Conservation (phyloP, 345 rosid species). For the Eucalyptus viminalis region DNA sequence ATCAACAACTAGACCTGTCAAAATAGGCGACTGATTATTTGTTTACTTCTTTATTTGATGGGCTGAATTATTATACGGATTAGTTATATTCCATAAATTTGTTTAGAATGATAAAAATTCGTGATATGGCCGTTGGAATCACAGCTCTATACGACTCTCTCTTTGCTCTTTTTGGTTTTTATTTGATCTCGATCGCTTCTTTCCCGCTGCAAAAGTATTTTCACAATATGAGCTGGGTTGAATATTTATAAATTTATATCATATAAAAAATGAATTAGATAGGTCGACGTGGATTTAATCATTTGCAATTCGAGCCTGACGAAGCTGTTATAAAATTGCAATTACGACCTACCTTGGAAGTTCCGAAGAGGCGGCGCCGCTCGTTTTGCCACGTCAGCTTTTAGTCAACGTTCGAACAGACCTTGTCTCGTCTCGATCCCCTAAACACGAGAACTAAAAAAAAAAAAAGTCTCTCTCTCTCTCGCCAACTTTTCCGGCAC, state of each 20-base stretch:
- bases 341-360: neutral
- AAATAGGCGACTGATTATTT: fast-evolving
- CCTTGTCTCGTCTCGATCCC: neutral
- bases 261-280: neutral
- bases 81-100: fast-evolving
- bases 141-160: fast-evolving
- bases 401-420: neutral
- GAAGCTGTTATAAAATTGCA: neutral
- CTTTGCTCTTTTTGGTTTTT: no score
- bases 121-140: fast-evolving
- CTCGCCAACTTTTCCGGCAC: neutral
- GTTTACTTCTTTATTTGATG: neutral
- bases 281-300: neutral
- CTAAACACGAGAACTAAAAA: fast-evolving
- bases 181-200: no score
- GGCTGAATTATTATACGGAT: fast-evolving
- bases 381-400: neutral
- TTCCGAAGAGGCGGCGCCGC: neutral
- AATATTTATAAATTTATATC: no score
- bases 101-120: no score
- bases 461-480: neutral
- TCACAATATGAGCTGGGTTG: no score
- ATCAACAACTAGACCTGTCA: fast-evolving
- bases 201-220: no score
- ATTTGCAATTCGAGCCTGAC: no score